phyloP scores from a whole-genome alignment of 495 filamentous ascomycete species.

The Neurospora sp. region DNA sequence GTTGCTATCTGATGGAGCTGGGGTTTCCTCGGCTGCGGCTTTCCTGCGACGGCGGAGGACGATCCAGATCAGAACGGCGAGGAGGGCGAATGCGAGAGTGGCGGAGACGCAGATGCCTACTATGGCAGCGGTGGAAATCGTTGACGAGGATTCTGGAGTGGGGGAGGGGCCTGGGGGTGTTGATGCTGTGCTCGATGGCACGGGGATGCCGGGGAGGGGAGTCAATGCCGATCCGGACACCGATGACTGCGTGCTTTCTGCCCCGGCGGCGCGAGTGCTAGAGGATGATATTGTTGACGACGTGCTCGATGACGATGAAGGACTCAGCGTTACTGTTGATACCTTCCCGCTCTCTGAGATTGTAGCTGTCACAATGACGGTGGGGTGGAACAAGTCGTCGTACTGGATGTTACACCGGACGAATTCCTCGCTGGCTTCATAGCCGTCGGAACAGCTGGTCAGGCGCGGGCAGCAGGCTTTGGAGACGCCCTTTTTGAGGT shows the following conservation, averaged over 20 bases:
- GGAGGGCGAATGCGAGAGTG: background rate
- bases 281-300: background rate
- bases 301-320: background rate
- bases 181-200: background rate
- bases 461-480: conserved; percentile 10
- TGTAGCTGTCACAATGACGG: background rate
- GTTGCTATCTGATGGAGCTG: background rate
- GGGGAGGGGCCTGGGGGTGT: background rate
- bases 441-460: conserved; percentile 2
- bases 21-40: background rate
- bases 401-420: background rate
- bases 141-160: background rate
- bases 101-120: background rate
- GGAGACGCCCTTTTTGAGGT: conserved; percentile 4
- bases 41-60: background rate
- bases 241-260: background rate
- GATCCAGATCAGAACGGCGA: background rate
- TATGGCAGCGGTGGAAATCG: background rate
- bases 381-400: background rate
- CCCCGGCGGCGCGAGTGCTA: background rate
- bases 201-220: background rate
- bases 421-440: background rate
- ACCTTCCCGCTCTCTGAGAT: background rate
- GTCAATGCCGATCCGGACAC: background rate
- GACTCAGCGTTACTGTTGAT: background rate